Base-by-base conservation (phyloP, 441 rosid species). In the Raphanus hybrid region DNA sequence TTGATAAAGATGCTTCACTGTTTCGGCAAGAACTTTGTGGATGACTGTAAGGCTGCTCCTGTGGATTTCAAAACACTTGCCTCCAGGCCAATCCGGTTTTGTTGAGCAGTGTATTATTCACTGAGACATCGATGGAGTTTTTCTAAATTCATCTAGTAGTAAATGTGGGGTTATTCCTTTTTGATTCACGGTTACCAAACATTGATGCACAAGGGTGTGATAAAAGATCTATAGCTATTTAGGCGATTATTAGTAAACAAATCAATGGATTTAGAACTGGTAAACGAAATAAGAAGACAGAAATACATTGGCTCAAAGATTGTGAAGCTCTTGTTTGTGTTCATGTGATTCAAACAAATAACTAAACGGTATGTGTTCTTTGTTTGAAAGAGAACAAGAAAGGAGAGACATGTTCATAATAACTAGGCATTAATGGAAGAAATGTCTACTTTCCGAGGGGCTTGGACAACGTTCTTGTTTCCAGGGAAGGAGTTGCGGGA, bases 401-500 rank as follows among this genome's bases (percentile, higher is more conserved):
- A 67, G 32, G 8, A 10, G 8, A 70, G 27, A 75, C 68, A 59
- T 69, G 75, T 55, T 41, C 63, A 6, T 7, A 35, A 62, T 65
- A 58, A 76, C 80, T 75, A 87, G 62, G 77, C 88, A 79, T 67
- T 77, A 64, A 87, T 69, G 58, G 92, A 82, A 32, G 92, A 81
- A 66, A 82, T 64, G 63, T 84, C 75, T 4, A 85, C 85, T 79
- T 88, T 92, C 67, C 96, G 82, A 41, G 84, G 62, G 23, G 91
- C 90, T 63, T 78, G 86, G 63, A 86, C 91, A 14, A 88, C 76
- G 65, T 91, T 88, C 81, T 89, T 91, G 85, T 91, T 92, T 71
- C 96, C 97, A 1, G 94, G 94, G 72, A 88, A 91, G 8, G 97
- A 85, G 29, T 75, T 74, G 52, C 87, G 85, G 48, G 97, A 91